Evolutionary conservation across 2,329 filamentous ascomycete species (phyloP), one percentile per base, ranked within the genome.

Genomic region (Huntiella decipiens): DNA sequence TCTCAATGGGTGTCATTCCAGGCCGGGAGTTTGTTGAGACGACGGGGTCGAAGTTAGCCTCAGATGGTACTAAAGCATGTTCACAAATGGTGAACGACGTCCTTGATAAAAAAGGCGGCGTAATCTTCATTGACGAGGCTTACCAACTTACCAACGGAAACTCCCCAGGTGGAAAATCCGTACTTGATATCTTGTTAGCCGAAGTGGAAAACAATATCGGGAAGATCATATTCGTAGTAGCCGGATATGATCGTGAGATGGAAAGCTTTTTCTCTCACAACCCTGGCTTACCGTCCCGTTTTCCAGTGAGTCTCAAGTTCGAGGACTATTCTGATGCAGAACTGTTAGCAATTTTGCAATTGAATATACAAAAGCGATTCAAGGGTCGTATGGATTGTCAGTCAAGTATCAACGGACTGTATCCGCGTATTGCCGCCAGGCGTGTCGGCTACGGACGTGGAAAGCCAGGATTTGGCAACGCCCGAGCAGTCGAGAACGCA

Each of bases 81-180:
- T 67, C 80, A 53, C 66, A 67, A 10, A 58, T 76, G 0, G 15
- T 65, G 0, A 57, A 63, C 1, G 42, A 54, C 0, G 65, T 87
- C 0, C 56, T 74, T 3, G 46, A 74, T 22, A 52, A 59, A 0
- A 75, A 72, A 0, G 82, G 81, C 0, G 82, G 82, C 0, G 77
- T 77, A 0, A 54, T 84, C 1, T 87, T 88, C 54, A 78, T 88
- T 16, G 82, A 88, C 50, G 82, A 88, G 56, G 80, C 82, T 0
- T 86, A 88, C 54, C 81, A 87, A 51, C 63, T 88, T 0, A 67
- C 73, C 0, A 73, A 71, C 1, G 70, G 70, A 0, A 71, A 73
- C 46, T 79, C 62, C 16, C 53, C 56, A 2, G 71, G 71, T 0
- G 80, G 81, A 0, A 63, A 60, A 0, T 67, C 69, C 0, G 78